phyloP scores from a whole-genome alignment of 805 yeast species.

The Kuraishia borneana region DNA sequence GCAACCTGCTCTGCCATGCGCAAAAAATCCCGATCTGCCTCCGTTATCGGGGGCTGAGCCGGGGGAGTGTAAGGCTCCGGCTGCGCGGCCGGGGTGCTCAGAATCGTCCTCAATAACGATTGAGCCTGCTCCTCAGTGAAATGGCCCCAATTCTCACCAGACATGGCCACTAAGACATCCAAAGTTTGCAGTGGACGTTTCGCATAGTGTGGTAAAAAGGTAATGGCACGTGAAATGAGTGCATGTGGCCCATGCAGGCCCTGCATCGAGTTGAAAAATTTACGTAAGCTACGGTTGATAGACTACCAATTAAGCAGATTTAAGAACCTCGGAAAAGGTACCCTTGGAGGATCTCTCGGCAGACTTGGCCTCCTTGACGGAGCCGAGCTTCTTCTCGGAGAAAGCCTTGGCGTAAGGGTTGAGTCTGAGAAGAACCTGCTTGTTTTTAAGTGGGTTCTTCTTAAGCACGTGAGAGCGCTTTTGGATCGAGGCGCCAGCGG shows the following conservation, averaged over 20 bases:
- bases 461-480: constrained; percentile 92
- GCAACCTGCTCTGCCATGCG: constrained; percentile 53
- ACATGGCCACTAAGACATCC: too few relatives aligned
- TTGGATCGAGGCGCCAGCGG: constrained; percentile 89
- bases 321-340: constrained; percentile 57
- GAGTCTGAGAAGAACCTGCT: constrained; percentile 93
- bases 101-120: neutral
- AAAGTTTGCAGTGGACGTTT: too few relatives aligned
- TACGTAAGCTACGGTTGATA: too few relatives aligned
- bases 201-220: neutral
- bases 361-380: constrained; percentile 60
- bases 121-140: neutral
- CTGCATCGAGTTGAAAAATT: too few relatives aligned
- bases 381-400: constrained; percentile 84
- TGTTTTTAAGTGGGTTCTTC: constrained; percentile 99
- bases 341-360: constrained; percentile 61
- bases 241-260: too few relatives aligned
- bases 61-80: neutral
- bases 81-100: neutral
- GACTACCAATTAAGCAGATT: constrained; percentile 43
- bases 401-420: constrained; percentile 99
- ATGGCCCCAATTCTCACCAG: too few relatives aligned
- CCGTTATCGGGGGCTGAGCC: constrained; percentile 11
- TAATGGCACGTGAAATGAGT: neutral
- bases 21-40: constrained; percentile 44